These are phyloP conservation scores for Fusarium pseudoanthophilum DNA, from an alignment of 2,329 filamentous ascomycete species.

Conservation along the genomic window DNA sequence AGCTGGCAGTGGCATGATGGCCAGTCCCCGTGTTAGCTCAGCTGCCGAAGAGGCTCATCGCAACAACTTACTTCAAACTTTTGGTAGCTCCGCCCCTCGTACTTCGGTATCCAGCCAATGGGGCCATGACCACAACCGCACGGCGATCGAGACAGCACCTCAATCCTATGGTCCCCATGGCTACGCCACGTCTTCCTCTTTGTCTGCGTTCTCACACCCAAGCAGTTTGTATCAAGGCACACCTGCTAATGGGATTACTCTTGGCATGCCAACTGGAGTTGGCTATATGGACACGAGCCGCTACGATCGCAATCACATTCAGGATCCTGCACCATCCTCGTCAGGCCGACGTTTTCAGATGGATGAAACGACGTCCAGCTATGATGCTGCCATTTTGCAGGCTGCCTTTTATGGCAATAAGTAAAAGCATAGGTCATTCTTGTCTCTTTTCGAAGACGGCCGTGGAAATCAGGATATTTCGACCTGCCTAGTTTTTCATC, in stretches of 20 bases:
- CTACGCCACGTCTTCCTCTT: conserved; percentile 44
- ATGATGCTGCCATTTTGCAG: conserved; percentile 51
- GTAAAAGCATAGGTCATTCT: conserved; percentile 19
- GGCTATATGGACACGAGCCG: conserved; percentile 25
- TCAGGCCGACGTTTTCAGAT: conserved; percentile 46
- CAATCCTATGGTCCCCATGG: conserved; percentile 35
- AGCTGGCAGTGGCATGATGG: conserved; percentile 29
- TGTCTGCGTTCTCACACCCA: conserved; percentile 57
- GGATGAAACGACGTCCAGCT: conserved; percentile 49
- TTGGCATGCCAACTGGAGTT: conserved; percentile 25
- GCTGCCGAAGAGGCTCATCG: conserved; percentile 48
- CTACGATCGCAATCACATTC: conserved; percentile 25
- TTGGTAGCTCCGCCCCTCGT: conserved; percentile 44
- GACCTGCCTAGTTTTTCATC: background rate
- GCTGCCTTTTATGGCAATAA: conserved; percentile 48
- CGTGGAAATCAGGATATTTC: background rate
- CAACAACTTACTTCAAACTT: conserved; percentile 51
- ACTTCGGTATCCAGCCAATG: conserved; percentile 48
- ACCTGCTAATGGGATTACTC: conserved; percentile 47
- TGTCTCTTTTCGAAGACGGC: background rate
- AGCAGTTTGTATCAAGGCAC: conserved; percentile 64
- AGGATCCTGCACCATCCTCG: conserved; percentile 30
- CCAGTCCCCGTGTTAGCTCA: conserved; percentile 31
- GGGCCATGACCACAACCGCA: conserved; percentile 40
- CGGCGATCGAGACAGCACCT: conserved; percentile 29